Percentiles rank a stretch among this genome's conserved stretches.
Evolutionary conservation across 805 yeast species (phyloP).

Genomic region (Candida ipomoeae): DNA sequence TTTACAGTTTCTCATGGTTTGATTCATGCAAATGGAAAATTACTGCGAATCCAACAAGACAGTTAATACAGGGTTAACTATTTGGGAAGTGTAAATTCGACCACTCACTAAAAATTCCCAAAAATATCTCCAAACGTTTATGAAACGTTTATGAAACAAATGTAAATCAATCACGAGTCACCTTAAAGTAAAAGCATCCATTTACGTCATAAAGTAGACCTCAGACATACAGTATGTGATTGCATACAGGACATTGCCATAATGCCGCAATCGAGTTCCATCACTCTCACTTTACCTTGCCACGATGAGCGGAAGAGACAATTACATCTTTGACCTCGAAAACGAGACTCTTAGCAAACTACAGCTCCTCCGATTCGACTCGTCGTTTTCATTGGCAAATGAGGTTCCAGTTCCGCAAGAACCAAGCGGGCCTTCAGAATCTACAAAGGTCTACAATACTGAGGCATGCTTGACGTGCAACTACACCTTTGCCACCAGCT

Average conservation of each 20-base stretch:
- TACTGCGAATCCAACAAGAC: too few species aligned
- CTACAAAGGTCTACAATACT: constrained; percentile 12
- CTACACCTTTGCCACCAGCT: constrained; percentile 6
- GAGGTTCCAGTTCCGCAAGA: neutral
- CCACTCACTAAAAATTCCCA: too few species aligned
- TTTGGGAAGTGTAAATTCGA: too few species aligned
- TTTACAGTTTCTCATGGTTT: too few species aligned
- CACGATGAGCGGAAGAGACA: constrained; percentile 8
- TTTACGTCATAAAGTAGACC: neutral
- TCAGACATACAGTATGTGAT: neutral
- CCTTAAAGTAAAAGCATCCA: neutral
- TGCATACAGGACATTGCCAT: neutral
- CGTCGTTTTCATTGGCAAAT: constrained; percentile 4
- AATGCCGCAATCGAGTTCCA: neutral
- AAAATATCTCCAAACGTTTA: too few species aligned
- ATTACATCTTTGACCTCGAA: constrained; percentile 10
- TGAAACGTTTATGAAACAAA: neutral
- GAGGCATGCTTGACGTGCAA: constrained; percentile 20
- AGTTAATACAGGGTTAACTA: too few species aligned
- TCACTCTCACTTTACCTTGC: neutral
- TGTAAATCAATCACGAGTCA: neutral
- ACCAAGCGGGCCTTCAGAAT: neutral
- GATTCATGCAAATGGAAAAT: too few species aligned
- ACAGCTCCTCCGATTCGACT: constrained; percentile 15
- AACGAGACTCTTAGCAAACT: constrained; percentile 4